Evolutionary conservation across 495 filamentous ascomycete species (phyloP), one percentile per base, ranked within the genome.

Genomic region (Rostrohypoxylon terebratum): DNA sequence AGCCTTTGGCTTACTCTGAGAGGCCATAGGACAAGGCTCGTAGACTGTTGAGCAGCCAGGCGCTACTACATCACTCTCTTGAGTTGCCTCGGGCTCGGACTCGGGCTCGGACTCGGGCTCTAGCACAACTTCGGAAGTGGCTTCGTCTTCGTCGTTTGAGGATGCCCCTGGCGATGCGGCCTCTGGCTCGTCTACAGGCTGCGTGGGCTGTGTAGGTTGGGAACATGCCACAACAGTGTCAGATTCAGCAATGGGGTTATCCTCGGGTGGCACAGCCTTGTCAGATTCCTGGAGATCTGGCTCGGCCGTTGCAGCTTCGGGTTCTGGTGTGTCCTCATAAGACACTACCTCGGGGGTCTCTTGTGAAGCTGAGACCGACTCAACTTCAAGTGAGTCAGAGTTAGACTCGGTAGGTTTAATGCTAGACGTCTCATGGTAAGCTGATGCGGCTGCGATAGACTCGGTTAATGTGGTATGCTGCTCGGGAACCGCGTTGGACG

Each of bases 31-130:
- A 42, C 76, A 78, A 25, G 75, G 75, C 34, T 73, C 66, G 28
- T 78, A 78, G 9, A 78, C 48, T 3, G 63, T 76, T 1, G 65
- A 68, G 25, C 68, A 57, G 16, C 63, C 68, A 44, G 51, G n/a
- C 13, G 59, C 20, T 0, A 57, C 34, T 0, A 57, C 51, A 1
- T 14, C 18, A 18, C 16, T 59, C 16, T 76, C 73, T 4, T 68
- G 54, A 8, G 14, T 36, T n/a, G 38, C 11, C 13, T 42, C 38
- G 11, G 38, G 33, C 16, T 73, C 53, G n/a, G n/a, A n/a, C n/a
- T n/a, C n/a, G n/a, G n/a, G n/a, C n/a, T n/a, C n/a, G n/a, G n/a
- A 11, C 28, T 6, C 34, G 1, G 31, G 33, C 16, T 73, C 53
- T 0, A 34, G 47, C 23, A 36, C 4, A n/a, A 10, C 23, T 25